A percentile compares a stretch with the other conserved stretches of the same genome.
Conservation (phyloP, 2,329 filamentous ascomycete species). For the Neoarthrinium moseri region DNA sequence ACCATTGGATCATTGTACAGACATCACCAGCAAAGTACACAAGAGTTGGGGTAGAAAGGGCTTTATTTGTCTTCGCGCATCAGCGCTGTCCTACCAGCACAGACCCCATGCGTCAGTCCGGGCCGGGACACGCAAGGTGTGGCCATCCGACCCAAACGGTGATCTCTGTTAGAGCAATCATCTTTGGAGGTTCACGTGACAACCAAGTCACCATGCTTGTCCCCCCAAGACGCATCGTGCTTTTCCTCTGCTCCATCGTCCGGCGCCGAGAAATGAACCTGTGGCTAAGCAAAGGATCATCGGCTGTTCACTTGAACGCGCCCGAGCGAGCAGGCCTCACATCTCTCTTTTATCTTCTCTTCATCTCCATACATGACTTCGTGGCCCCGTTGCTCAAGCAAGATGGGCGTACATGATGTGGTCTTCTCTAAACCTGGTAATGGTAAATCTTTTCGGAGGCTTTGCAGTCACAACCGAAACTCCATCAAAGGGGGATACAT, state of each 20-base stretch:
- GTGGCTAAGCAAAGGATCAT: not conserved
- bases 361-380: conserved; percentile 34
- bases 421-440: conserved; percentile 31
- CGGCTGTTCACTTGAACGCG: conserved; percentile 8
- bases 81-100: conserved; percentile 4
- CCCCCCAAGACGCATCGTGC: conserved; percentile 1
- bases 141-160: not conserved
- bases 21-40: too few relatives aligned
- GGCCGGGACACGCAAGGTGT: not conserved
- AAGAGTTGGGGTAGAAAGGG: not conserved
- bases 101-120: not conserved
- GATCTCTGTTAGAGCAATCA: not conserved
- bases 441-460: conserved; percentile 27
- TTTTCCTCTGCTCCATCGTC: conserved; percentile 2
- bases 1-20: too few relatives aligned
- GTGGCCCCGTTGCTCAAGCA: conserved; percentile 23
- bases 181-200: not conserved
- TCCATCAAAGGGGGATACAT: conserved; percentile 24
- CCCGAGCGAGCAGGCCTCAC: not conserved
- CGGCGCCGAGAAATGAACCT: conserved; percentile 1
- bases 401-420: conserved; percentile 33
- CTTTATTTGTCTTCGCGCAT: conserved; percentile 1
- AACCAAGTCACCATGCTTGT: not conserved
- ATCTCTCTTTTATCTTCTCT: not conserved
- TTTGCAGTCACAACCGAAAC: conserved; percentile 32